Conservation (phyloP, 2,329 filamentous ascomycete genomes). For the Neurospora crassa region DNA sequence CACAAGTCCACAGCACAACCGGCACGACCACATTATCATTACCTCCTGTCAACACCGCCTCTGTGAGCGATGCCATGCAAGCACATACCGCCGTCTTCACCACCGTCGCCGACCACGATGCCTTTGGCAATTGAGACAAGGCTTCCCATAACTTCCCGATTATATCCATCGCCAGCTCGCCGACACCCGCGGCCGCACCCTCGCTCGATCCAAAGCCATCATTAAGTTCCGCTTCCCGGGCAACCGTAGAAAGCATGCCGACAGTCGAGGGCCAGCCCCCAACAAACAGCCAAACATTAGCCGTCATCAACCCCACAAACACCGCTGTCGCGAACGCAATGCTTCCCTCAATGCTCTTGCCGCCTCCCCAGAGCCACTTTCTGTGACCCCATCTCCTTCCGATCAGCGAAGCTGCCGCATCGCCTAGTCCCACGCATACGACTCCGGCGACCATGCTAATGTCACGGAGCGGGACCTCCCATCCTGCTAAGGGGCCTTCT, state of each 20-base stretch:
- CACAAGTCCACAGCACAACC: conserved; percentile 83
- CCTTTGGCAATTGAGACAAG: not conserved
- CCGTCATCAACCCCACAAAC: conserved; percentile 59
- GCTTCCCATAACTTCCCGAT: not conserved
- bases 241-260: not conserved
- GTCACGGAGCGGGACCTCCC: conserved; percentile 67
- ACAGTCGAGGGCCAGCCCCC: conserved; percentile 58
- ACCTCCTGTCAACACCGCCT: conserved; percentile 89
- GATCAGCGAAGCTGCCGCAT: conserved; percentile 84
- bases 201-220: not conserved
- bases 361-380: conserved; percentile 96
- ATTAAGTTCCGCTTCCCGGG: conserved; percentile 9
- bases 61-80: conserved; percentile 75
- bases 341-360: conserved; percentile 87
- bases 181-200: not conserved
- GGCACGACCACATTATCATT: conserved; percentile 99
- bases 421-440: conserved; percentile 88
- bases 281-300: conserved; percentile 63
- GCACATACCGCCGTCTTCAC: conserved; percentile 63
- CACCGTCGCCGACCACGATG: conserved; percentile 3
- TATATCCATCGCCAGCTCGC: not conserved
- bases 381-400: conserved; percentile 75
- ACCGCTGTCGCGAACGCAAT: conserved; percentile 76
- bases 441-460: conserved; percentile 88
- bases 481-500: conserved; percentile 50